Percentiles rank a stretch among this genome's conserved stretches.
Conservation (phyloP, 192 early-diverging fungal species). For the Lunasporangiospora selenospora region DNA sequence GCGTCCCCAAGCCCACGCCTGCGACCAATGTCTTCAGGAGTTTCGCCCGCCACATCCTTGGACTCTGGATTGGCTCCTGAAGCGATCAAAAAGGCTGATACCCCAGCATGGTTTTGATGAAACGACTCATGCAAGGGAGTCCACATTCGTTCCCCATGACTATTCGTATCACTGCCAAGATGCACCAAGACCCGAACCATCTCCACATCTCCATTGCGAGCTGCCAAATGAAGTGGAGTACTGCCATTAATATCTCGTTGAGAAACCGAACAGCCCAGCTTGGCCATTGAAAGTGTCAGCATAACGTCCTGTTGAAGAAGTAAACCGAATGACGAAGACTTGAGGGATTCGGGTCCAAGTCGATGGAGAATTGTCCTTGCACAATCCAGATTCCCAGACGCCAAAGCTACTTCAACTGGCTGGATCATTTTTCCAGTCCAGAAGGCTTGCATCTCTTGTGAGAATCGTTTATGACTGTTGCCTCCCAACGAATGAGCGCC, state of each 20-base stretch:
- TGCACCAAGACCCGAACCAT: constrained; percentile 48
- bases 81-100: constrained; percentile 34
- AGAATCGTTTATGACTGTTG: too few species aligned
- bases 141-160: constrained; percentile 46
- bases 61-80: constrained; percentile 32
- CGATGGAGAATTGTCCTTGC: not conserved
- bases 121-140: constrained; percentile 40
- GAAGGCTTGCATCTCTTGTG: too few species aligned
- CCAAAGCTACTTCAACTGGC: too few species aligned
- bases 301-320: constrained; percentile 12
- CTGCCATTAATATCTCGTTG: constrained; percentile 47
- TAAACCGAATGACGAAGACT: constrained; percentile 4
- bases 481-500: too few species aligned
- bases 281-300: constrained; percentile 9
- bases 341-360: not conserved
- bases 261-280: constrained; percentile 2
- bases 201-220: constrained; percentile 51
- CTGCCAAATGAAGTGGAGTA: constrained; percentile 69
- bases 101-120: constrained; percentile 36
- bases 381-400: too few species aligned
- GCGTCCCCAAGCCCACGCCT: not conserved
- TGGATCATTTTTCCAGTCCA: too few species aligned
- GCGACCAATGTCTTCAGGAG: not conserved
- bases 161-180: constrained; percentile 59
- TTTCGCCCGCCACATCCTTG: constrained; percentile 27